Conservation (phyloP, 2,329 filamentous ascomycete species). For the Fusarium zealandicum region DNA sequence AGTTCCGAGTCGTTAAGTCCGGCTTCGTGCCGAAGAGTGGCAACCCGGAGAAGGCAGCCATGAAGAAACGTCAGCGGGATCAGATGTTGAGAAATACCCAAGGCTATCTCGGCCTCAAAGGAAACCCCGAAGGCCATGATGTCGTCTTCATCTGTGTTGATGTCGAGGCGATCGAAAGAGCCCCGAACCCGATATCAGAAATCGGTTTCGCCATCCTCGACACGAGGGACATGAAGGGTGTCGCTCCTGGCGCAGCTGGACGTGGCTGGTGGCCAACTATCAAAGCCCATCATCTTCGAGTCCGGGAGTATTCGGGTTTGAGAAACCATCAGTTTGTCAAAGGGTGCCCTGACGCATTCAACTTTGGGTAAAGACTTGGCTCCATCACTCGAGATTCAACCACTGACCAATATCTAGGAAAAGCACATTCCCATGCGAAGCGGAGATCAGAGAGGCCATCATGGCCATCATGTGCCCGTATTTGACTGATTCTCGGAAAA, state of each 20-base stretch:
- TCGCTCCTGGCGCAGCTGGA: constrained; percentile 68
- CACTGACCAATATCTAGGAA: constrained; percentile 43
- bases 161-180: constrained; percentile 79
- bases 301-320: constrained; percentile 71
- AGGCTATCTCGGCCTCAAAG: constrained; percentile 70
- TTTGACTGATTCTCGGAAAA: constrained; percentile 50
- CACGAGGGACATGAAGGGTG: constrained; percentile 60
- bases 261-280: constrained; percentile 73
- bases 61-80: constrained; percentile 58
- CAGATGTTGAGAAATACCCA: constrained; percentile 69
- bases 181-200: constrained; percentile 76
- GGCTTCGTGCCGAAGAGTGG: constrained; percentile 43
- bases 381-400: not conserved
- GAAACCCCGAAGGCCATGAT: constrained; percentile 13
- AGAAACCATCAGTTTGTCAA: constrained; percentile 72
- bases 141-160: constrained; percentile 79
- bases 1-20: constrained; percentile 35
- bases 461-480: constrained; percentile 47
- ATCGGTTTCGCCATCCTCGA: constrained; percentile 86
- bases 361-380: constrained; percentile 70
- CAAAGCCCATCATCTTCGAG: constrained; percentile 75
- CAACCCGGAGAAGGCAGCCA: constrained; percentile 53
- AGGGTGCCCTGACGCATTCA: constrained; percentile 77
- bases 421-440: constrained; percentile 51
- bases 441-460: constrained; percentile 47